A percentile compares a stretch with the other conserved stretches of the same genome.
Evolutionary conservation across 1,284 basidiomycete species (phyloP).

Genomic region (Amylostereum chailletii): DNA sequence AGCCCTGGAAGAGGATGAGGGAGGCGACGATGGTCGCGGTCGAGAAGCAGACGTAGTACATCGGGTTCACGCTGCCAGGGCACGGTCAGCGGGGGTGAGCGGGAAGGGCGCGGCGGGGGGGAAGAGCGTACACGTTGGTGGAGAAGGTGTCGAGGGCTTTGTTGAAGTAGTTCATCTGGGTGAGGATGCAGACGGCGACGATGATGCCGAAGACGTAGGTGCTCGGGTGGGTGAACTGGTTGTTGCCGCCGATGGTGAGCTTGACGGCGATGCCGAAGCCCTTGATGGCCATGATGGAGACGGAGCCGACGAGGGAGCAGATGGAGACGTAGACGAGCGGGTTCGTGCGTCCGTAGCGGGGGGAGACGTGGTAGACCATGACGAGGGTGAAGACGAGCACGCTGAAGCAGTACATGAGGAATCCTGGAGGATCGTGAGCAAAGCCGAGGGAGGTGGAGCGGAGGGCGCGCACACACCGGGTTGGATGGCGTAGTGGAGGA

Average conservation of each 20-base stretch:
- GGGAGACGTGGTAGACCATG: conserved; percentile 85
- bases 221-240: conserved; percentile 91
- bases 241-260: conserved; percentile 88
- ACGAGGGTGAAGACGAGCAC: conserved; percentile 77
- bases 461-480: conserved; percentile 50
- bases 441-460: conserved; percentile 1
- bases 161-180: conserved; percentile 99
- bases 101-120: neutral
- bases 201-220: conserved; percentile 92
- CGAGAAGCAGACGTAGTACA: conserved; percentile 99
- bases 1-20: conserved; percentile 93
- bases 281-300: conserved; percentile 92
- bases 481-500: conserved; percentile 82
- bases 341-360: conserved; percentile 82
- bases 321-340: conserved; percentile 93
- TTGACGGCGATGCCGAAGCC: conserved; percentile 96
- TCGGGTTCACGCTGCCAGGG: conserved; percentile 79
- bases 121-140: conserved; percentile 82
- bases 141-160: conserved; percentile 96
- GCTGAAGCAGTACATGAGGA: conserved; percentile 82
- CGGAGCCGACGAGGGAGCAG: conserved; percentile 83
- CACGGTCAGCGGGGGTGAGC: conserved; percentile 7
- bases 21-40: conserved; percentile 92
- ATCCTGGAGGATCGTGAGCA: conserved; percentile 41
- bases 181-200: conserved; percentile 80